Conservation (phyloP, 257 asterid species). For the Jasminum sambac region DNA sequence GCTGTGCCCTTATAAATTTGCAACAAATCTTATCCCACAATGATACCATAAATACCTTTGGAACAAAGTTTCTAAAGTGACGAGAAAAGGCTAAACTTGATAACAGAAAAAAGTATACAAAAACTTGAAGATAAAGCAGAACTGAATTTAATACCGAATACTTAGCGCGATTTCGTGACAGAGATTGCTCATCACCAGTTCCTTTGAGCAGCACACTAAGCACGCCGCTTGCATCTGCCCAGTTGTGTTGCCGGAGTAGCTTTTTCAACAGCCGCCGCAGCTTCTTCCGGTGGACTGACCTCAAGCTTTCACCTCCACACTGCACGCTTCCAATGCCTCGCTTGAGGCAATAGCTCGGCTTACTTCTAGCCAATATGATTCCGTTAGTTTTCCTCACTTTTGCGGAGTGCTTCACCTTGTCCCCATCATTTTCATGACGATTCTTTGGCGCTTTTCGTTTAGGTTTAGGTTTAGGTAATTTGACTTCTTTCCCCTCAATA, state of each 20-base stretch:
- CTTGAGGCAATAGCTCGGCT: conserved; percentile 63
- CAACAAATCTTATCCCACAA: not conserved
- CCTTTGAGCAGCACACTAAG: conserved; percentile 67
- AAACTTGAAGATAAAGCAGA: not conserved
- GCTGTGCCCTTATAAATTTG: not conserved
- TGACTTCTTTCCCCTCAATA: conserved; percentile 21
- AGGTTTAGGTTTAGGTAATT: conserved; percentile 14
- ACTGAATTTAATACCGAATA: conserved; percentile 49
- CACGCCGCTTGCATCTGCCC: conserved; percentile 79
- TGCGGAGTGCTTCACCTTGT: conserved; percentile 13
- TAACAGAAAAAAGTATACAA: not conserved
- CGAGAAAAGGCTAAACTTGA: not conserved
- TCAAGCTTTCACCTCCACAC: conserved; percentile 37
- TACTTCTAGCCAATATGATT: conserved; percentile 32
- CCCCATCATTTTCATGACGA: conserved; percentile 30
- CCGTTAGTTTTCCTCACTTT: conserved; percentile 34
- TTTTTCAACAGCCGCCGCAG: conserved; percentile 44
- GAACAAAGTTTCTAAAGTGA: too few relatives aligned
- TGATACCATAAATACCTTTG: not conserved
- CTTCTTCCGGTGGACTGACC: conserved; percentile 49
- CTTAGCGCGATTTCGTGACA: conserved; percentile 56
- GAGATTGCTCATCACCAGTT: conserved; percentile 42
- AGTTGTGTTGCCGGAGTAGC: conserved; percentile 51
- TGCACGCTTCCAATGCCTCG: conserved; percentile 43
- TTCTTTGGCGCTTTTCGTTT: conserved; percentile 17